These are phyloP conservation scores for Crotalaria pallida DNA, from an alignment of 306 rosid genomes.

Conservation along the genomic window DNA sequence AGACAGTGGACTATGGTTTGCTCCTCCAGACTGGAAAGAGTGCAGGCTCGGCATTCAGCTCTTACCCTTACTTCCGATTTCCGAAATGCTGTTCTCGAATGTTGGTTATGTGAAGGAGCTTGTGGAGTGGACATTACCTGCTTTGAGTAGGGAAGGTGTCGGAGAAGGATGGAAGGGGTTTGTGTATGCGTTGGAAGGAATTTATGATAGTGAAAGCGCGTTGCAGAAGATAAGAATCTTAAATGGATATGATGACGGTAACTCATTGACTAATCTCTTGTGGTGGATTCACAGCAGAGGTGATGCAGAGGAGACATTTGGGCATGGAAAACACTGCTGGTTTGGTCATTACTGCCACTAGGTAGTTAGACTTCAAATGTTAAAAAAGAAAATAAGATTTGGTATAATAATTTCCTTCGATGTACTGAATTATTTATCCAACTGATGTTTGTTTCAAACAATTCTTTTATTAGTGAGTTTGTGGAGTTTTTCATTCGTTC, in stretches of 20 bases:
- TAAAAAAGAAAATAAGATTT: background rate
- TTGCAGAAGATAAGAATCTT: constrained; percentile 41
- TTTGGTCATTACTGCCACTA: constrained; percentile 34
- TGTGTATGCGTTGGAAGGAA: constrained; percentile 61
- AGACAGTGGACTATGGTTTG: constrained; percentile 83
- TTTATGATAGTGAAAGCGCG: constrained; percentile 50
- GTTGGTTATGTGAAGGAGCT: constrained; percentile 51
- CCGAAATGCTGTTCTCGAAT: constrained; percentile 33
- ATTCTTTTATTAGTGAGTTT: background rate
- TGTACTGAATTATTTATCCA: background rate
- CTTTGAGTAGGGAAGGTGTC: constrained; percentile 54
- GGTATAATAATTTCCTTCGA: background rate
- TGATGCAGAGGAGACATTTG: constrained; percentile 19
- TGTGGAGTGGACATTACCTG: constrained; percentile 71
- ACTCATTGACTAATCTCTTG: constrained; percentile 57
- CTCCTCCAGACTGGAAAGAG: constrained; percentile 68
- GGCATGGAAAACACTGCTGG: constrained; percentile 34
- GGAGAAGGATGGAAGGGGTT: constrained; percentile 87
- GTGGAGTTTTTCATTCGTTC: constrained; percentile 1
- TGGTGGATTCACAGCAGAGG: constrained; percentile 91
- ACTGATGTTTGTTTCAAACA: background rate
- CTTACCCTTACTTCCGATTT: constrained; percentile 47
- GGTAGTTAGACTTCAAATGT: constrained; percentile 6
- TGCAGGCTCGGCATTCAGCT: constrained; percentile 76
- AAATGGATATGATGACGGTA: constrained; percentile 71